These are phyloP conservation scores for Lepiota venenata DNA, from an alignment of 768 basidiomycete genomes.

Conservation along the genomic window DNA sequence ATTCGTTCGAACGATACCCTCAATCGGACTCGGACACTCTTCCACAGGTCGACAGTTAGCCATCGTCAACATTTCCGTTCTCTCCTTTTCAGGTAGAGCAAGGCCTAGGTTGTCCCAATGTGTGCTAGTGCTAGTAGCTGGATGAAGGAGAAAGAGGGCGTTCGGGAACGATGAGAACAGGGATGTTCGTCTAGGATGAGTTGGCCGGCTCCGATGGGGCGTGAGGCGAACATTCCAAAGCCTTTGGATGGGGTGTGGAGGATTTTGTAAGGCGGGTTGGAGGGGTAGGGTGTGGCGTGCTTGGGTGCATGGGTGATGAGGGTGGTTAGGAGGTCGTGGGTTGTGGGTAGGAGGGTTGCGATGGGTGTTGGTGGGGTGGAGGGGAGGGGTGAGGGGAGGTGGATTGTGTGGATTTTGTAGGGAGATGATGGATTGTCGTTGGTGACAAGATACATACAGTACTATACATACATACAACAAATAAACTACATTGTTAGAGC, in stretches of 20 bases:
- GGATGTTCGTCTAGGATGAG: constrained; percentile 38
- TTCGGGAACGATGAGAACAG: constrained; percentile 33
- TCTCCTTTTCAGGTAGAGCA: constrained; percentile 22
- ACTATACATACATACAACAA: too few species aligned
- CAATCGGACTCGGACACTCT: constrained; percentile 31
- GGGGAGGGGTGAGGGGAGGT: constrained; percentile 3
- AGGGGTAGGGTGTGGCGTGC: constrained; percentile 6
- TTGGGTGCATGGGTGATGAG: not conserved
- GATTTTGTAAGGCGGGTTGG: constrained; percentile 19
- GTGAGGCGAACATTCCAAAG: constrained; percentile 33
- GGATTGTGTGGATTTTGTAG: constrained; percentile 8
- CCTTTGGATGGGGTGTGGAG: constrained; percentile 28
- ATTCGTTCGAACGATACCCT: constrained; percentile 44
- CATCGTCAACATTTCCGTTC: constrained; percentile 28
- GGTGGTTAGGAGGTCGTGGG: not conserved
- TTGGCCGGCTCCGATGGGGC: constrained; percentile 27
- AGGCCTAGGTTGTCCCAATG: constrained; percentile 30
- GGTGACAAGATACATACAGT: too few species aligned
- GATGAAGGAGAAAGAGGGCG: constrained; percentile 21
- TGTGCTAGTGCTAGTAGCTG: constrained; percentile 12
- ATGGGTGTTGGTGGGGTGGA: not conserved
- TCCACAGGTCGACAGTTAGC: constrained; percentile 26
- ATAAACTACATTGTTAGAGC: too few species aligned
- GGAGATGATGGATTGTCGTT: too few species aligned
- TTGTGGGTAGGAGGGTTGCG: constrained; percentile 3